A percentile compares a stretch with the other conserved stretches of the same genome.
phyloP scores from a whole-genome alignment of 768 basidiomycete genomes.

The Xerocomellus chrysenteron region DNA sequence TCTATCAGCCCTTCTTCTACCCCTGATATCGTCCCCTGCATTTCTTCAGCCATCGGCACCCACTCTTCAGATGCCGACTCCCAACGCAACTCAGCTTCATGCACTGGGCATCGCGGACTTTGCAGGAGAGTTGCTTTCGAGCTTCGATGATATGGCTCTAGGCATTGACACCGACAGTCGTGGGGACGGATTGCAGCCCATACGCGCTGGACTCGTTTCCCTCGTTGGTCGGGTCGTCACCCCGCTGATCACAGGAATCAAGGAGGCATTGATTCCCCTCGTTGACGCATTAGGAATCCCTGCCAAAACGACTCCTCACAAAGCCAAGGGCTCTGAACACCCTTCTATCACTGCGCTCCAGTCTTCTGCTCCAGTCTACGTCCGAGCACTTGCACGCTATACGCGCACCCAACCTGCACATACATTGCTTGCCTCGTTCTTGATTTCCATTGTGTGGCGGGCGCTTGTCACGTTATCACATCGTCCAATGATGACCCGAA shows the following conservation, averaged over 20 bases:
- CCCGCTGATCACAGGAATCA: constrained; percentile 62
- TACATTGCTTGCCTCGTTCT: constrained; percentile 60
- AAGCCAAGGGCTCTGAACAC: constrained; percentile 36
- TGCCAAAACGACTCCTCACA: constrained; percentile 24
- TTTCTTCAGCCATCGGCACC: constrained; percentile 55
- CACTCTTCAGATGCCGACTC: constrained; percentile 48
- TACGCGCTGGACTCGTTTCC: constrained; percentile 71
- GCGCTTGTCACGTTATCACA: constrained; percentile 69
- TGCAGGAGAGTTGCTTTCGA: constrained; percentile 70
- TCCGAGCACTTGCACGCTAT: constrained; percentile 55
- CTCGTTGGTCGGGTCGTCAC: constrained; percentile 64
- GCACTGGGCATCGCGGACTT: constrained; percentile 68
- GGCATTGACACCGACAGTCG: constrained; percentile 61
- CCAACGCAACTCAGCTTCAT: constrained; percentile 68
- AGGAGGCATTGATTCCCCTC: constrained; percentile 57
- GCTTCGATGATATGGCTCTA: constrained; percentile 64
- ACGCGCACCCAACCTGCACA: constrained; percentile 56
- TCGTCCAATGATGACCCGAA: constrained; percentile 47
- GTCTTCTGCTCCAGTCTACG: constrained; percentile 59
- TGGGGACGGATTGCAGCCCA: constrained; percentile 65
- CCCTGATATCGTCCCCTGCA: constrained; percentile 60
- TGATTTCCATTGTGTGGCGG: constrained; percentile 75
- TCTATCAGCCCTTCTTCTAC: constrained; percentile 64
- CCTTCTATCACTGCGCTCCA: constrained; percentile 62
- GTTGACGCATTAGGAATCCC: constrained; percentile 61